phyloP scores from a whole-genome alignment of 495 filamentous ascomycete genomes.

The Penicillium bovifimosum region DNA sequence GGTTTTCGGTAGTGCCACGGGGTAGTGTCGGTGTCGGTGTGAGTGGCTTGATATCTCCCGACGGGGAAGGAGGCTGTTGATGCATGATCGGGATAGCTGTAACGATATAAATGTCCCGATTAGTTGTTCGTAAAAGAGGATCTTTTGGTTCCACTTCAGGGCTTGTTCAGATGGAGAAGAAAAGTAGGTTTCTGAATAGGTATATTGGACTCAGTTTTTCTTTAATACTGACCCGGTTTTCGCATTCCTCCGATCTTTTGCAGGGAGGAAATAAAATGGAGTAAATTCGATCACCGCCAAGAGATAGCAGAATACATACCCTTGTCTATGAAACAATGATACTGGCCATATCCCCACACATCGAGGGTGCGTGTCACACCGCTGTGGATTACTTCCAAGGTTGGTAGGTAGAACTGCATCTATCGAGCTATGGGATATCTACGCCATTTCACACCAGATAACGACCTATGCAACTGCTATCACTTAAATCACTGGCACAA shows the following conservation, averaged over 20 bases:
- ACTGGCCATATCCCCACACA: slow-evolving; percentile 6
- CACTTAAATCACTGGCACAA: background rate
- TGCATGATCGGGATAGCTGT: background rate
- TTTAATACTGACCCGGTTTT: slow-evolving; percentile 9
- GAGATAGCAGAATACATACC: slow-evolving; percentile 3
- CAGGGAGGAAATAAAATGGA: slow-evolving; percentile 3
- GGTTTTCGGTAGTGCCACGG: background rate
- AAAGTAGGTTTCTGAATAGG: background rate
- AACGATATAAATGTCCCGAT: background rate
- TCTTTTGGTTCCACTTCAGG: background rate
- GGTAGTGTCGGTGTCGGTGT: background rate
- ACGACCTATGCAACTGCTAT: background rate
- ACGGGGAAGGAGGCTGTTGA: background rate
- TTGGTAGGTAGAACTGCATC: background rate
- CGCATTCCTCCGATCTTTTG: slow-evolving; percentile 2
- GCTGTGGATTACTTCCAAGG: background rate
- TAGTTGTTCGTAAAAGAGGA: background rate
- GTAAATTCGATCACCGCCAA: slow-evolving; percentile 7
- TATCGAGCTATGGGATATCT: background rate
- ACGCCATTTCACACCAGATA: background rate
- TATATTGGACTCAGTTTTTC: background rate
- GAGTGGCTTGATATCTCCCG: background rate
- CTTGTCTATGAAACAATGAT: slow-evolving; percentile 1
- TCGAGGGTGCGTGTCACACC: slow-evolving; percentile 9
- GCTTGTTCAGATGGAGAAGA: background rate